Percentiles rank a stretch among this genome's conserved stretches.
Conservation (phyloP, 1,284 basidiomycete genomes). For the Heterobasidion occidentale region DNA sequence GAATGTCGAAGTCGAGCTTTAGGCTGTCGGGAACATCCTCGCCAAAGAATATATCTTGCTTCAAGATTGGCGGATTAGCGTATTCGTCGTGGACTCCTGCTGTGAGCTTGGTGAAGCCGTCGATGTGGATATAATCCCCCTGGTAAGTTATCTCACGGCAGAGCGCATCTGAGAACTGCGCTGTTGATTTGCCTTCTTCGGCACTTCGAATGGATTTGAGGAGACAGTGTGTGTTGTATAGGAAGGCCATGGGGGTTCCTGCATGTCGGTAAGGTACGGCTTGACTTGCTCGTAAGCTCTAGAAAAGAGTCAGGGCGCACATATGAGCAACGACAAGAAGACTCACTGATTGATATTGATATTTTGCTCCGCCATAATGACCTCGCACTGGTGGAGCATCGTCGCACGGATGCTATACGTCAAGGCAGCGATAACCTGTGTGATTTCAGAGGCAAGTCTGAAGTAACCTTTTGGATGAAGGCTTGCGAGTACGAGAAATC, state of each 20-base stretch:
- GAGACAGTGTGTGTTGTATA: background rate
- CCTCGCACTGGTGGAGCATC: background rate
- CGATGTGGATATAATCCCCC: background rate
- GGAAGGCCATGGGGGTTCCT: background rate
- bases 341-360: background rate
- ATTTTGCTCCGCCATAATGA: background rate
- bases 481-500: background rate
- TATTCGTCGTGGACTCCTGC: background rate
- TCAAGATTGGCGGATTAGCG: background rate
- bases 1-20: background rate
- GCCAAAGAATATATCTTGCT: background rate
- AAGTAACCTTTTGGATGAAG: background rate
- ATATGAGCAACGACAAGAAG: background rate
- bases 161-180: background rate
- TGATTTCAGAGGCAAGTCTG: background rate
- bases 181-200: background rate
- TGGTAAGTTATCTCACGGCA: background rate
- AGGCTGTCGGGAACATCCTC: background rate
- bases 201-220: background rate
- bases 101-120: background rate
- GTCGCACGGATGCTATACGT: background rate
- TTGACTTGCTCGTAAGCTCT: background rate
- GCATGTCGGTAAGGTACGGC: background rate
- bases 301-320: background rate
- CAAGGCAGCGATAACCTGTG: background rate